phyloP scores from a whole-genome alignment of 2,329 filamentous ascomycete genomes.

The Monilinia polystroma region DNA sequence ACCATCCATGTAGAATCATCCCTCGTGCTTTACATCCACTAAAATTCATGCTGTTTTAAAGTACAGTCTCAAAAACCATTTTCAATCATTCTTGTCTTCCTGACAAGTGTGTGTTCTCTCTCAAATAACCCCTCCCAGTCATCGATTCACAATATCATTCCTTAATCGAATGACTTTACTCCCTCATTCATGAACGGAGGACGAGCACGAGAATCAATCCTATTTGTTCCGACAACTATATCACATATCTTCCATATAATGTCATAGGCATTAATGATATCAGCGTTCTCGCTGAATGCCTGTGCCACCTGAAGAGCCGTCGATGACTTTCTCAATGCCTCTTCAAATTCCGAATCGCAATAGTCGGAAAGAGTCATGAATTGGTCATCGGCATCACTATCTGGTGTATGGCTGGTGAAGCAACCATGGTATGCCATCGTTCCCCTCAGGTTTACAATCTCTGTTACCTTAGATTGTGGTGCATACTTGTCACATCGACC shows the following conservation, averaged over 20 bases:
- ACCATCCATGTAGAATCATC: no score
- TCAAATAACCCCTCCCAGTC: background rate
- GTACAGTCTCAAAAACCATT: background rate
- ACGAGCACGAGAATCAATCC: background rate
- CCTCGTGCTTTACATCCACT: no score
- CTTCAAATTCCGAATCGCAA: background rate
- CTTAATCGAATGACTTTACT: background rate
- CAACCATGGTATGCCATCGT: background rate
- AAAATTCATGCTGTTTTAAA: background rate
- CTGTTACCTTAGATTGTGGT: background rate
- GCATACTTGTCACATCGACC: background rate
- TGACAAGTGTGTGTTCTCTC: no score
- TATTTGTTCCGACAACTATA: background rate
- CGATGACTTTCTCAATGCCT: background rate
- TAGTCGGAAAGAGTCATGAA: constrained; percentile 1
- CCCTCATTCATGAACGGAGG: background rate
- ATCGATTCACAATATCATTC: background rate
- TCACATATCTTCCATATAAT: background rate
- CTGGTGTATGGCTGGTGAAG: background rate
- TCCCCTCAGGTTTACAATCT: background rate
- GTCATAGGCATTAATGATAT: background rate
- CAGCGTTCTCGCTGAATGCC: background rate
- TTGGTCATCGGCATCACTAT: background rate
- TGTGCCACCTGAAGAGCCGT: background rate
- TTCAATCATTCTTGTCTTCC: background rate